A percentile compares a stretch with the other conserved stretches of the same genome.
phyloP scores from a whole-genome alignment of 352 stramenopile genomes.

The Stephanocyclus meneghinianus region DNA sequence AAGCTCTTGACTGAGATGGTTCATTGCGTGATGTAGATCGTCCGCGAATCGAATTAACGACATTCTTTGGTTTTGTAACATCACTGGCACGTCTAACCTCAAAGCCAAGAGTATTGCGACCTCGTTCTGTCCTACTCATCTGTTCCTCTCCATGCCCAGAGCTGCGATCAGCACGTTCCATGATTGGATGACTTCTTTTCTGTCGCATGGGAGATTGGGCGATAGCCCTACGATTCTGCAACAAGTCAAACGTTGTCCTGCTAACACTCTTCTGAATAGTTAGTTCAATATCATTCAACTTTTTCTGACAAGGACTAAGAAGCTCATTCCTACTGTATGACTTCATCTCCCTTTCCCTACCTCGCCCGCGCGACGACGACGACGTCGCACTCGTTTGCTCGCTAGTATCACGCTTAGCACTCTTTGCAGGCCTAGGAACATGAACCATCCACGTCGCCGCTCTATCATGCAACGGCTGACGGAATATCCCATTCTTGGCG shows the following conservation, averaged over 20 bases:
- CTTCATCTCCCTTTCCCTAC: not conserved
- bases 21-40: not conserved
- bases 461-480: conserved; percentile 40
- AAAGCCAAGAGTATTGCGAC: not conserved
- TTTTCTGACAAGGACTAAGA: conserved; percentile 36
- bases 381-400: not conserved
- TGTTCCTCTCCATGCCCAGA: not conserved
- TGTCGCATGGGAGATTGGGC: conserved; percentile 6
- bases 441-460: conserved; percentile 69
- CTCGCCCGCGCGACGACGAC: not conserved
- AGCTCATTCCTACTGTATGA: not conserved
- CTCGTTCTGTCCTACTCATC: too few relatives aligned
- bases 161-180: not conserved
- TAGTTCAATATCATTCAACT: conserved; percentile 36
- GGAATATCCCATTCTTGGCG: conserved; percentile 17
- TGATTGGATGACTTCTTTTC: not conserved
- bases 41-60: not conserved
- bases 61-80: not conserved
- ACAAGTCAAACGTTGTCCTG: conserved; percentile 25
- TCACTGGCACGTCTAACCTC: not conserved
- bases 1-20: too few relatives aligned
- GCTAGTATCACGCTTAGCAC: not conserved
- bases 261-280: conserved; percentile 25
- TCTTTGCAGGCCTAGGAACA: conserved; percentile 29
- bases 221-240: conserved; percentile 25